Percentiles rank a stretch among this genome's conserved stretches.
These are phyloP conservation scores for Ganoderma lingzhi DNA, from an alignment of 1,284 basidiomycete species.

Conservation along the genomic window DNA sequence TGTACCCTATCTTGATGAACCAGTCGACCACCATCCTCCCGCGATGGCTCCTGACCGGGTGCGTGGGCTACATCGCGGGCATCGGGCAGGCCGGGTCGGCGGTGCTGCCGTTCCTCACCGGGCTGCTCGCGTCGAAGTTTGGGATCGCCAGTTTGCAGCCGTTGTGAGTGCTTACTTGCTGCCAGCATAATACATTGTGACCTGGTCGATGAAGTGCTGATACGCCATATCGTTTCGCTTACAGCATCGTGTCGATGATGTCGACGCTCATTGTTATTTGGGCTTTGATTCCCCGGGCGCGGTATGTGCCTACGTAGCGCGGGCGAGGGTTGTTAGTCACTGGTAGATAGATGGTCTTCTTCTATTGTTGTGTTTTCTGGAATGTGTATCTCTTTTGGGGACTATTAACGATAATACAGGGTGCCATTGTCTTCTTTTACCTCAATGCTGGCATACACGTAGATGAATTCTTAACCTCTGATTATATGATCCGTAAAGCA, in stretches of 20 bases:
- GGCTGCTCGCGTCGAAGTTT: slow-evolving; percentile 60
- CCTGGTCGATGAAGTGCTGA: slow-evolving; percentile 49
- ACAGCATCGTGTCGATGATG: slow-evolving; percentile 38
- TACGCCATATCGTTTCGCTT: background rate
- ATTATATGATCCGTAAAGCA: no score
- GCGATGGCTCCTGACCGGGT: slow-evolving; percentile 64
- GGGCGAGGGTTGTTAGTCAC: background rate
- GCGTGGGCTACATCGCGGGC: slow-evolving; percentile 74
- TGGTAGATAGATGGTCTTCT: background rate
- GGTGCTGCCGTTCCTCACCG: slow-evolving; percentile 71
- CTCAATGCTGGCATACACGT: no score
- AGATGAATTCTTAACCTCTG: no score
- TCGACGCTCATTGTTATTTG: slow-evolving; percentile 42
- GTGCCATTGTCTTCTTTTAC: no score
- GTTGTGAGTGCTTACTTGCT: slow-evolving; percentile 53
- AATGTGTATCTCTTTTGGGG: background rate
- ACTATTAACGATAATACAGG: no score
- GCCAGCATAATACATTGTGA: slow-evolving; percentile 30
- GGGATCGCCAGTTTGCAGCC: slow-evolving; percentile 67
- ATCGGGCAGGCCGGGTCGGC: slow-evolving; percentile 75
- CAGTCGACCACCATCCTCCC: slow-evolving; percentile 65
- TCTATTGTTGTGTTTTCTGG: background rate
- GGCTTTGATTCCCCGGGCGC: slow-evolving; percentile 40
- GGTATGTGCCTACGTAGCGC: slow-evolving; percentile 23
- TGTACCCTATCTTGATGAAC: slow-evolving; percentile 76